Conservation (phyloP, 2,329 filamentous ascomycete genomes). For the Fusarium scirpi region DNA sequence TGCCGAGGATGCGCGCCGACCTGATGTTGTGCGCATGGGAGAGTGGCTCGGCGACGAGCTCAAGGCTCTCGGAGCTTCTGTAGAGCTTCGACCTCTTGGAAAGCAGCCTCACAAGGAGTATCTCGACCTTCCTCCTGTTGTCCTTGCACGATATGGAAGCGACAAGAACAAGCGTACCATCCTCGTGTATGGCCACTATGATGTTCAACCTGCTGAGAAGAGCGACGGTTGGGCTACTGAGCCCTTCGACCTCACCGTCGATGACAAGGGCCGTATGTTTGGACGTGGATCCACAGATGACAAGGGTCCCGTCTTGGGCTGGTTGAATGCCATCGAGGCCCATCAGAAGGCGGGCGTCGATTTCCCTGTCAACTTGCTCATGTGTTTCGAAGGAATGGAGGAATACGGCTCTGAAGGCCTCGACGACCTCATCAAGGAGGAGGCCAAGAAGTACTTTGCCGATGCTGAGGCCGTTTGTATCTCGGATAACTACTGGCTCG, state of each 20-base stretch:
- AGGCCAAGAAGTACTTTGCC: conserved; percentile 94
- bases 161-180: conserved; percentile 95
- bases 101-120: conserved; percentile 92
- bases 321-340: conserved; percentile 97
- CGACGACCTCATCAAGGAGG: conserved; percentile 91
- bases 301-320: conserved; percentile 96
- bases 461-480: conserved; percentile 98
- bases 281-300: conserved; percentile 96
- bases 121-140: conserved; percentile 90
- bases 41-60: conserved; percentile 89
- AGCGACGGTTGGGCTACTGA: conserved; percentile 97
- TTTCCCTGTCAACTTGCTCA: conserved; percentile 96
- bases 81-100: conserved; percentile 87
- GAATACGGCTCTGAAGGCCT: conserved; percentile 97
- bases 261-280: conserved; percentile 94
- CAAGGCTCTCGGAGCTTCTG: conserved; percentile 83
- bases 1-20: conserved; percentile 86
- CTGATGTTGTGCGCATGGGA: conserved; percentile 96
- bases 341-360: conserved; percentile 95
- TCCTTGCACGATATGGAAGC: conserved; percentile 91
- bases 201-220: conserved; percentile 94
- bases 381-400: conserved; percentile 99
- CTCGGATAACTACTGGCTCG: conserved; percentile 99
- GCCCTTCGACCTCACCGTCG: conserved; percentile 88
- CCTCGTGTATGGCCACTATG: conserved; percentile 97